A percentile compares a stretch with the other conserved stretches of the same genome.
These are phyloP conservation scores for Phaeoacremonium minimum DNA, from an alignment of 2,329 filamentous ascomycete species.

Conservation along the genomic window DNA sequence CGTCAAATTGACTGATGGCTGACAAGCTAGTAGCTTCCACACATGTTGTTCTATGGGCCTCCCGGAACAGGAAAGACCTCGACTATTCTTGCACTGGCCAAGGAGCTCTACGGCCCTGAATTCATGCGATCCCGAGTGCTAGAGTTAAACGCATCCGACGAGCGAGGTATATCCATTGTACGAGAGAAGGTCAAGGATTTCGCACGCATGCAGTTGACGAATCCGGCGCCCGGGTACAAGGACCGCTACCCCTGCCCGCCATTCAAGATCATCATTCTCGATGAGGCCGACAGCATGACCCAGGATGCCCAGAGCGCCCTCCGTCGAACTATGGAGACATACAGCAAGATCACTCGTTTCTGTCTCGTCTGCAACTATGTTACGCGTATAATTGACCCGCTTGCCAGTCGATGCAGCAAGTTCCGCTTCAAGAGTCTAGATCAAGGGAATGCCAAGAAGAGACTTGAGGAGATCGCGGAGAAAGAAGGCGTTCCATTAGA, in stretches of 20 bases:
- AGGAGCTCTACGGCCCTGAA: conserved; percentile 94
- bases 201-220: conserved; percentile 88
- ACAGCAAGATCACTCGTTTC: conserved; percentile 93
- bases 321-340: conserved; percentile 95
- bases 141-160: conserved; percentile 97
- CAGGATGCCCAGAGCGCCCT: conserved; percentile 94
- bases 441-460: conserved; percentile 72
- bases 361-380: conserved; percentile 99
- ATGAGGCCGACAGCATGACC: conserved; percentile 98
- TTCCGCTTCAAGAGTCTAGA: conserved; percentile 97
- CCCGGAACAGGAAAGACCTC: conserved; percentile 98
- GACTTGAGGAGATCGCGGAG: conserved; percentile 78
- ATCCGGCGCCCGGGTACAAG: conserved; percentile 67
- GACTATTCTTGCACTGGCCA: conserved; percentile 92
- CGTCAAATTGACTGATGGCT: too few relatives aligned
- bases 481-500: conserved; percentile 74
- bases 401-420: conserved; percentile 91
- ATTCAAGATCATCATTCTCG: conserved; percentile 98
- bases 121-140: conserved; percentile 93
- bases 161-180: conserved; percentile 95
- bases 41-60: conserved; percentile 99
- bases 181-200: conserved; percentile 98
- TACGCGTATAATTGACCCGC: conserved; percentile 92
- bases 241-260: conserved; percentile 85
- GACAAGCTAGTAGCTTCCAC: conserved; percentile 70